Percentiles rank a stretch among this genome's conserved stretches.
phyloP scores from a whole-genome alignment of 805 yeast genomes.

The Metahyphopichia silvanorum region DNA sequence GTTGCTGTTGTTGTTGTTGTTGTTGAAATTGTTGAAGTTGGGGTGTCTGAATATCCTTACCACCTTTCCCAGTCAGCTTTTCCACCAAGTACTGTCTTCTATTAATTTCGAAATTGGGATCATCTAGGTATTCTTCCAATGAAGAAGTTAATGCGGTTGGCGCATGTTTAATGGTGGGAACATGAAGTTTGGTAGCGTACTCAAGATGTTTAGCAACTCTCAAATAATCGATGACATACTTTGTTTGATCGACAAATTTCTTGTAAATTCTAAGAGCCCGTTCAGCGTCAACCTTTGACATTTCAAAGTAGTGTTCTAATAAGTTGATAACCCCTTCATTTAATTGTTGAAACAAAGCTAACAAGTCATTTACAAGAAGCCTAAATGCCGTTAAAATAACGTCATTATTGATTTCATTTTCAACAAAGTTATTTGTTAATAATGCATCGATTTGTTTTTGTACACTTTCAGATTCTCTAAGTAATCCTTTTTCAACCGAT shows the following conservation, averaged over 20 bases:
- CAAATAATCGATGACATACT: conserved; percentile 81
- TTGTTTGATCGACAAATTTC: conserved; percentile 79
- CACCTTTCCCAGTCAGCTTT: conserved; percentile 39
- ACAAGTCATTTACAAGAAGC: conserved; percentile 82
- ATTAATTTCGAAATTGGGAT: conserved; percentile 78
- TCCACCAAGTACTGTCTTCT: conserved; percentile 76
- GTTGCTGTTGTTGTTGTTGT: conserved; percentile 4
- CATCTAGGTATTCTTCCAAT: conserved; percentile 83
- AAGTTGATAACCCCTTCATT: conserved; percentile 96
- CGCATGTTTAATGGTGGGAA: conserved; percentile 95
- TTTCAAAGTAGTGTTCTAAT: conserved; percentile 91
- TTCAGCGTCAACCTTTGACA: conserved; percentile 82
- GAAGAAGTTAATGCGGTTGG: conserved; percentile 89
- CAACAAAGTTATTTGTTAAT: conserved; percentile 69
- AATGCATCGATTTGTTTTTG: conserved; percentile 77
- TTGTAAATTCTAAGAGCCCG: conserved; percentile 82
- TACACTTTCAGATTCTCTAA: conserved; percentile 82
- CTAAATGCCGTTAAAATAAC: conserved; percentile 80
- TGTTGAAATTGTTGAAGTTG: conserved; percentile 1
- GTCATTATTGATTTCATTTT: conserved; percentile 81
- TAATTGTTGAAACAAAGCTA: conserved; percentile 81
- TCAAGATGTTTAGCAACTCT: conserved; percentile 88
- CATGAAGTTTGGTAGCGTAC: conserved; percentile 81
- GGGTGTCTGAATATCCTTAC: conserved; percentile 1
- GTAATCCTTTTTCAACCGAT: conserved; percentile 71